Evolutionary conservation across 2,329 filamentous ascomycete species (phyloP).

Genomic region (Colletotrichum sp.): DNA sequence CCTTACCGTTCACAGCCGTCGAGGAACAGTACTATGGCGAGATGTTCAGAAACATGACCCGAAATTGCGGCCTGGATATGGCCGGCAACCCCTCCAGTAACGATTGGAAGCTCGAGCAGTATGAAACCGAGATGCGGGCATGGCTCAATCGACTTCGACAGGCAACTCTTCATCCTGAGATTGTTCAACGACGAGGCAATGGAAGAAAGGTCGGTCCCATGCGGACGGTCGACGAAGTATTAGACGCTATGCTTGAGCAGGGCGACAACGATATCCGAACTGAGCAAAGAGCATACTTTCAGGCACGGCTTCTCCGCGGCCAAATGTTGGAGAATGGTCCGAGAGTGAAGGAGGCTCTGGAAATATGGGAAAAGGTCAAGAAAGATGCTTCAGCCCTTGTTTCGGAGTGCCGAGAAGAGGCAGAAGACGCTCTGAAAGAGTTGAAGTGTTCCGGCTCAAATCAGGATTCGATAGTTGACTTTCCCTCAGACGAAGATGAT

Average conservation of each 20-base stretch:
- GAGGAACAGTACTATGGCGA: slow-evolving; percentile 89
- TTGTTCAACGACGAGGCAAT: slow-evolving; percentile 67
- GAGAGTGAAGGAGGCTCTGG: slow-evolving; percentile 69
- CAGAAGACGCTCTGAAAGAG: slow-evolving; percentile 53
- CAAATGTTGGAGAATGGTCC: slow-evolving; percentile 82
- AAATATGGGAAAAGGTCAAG: slow-evolving; percentile 69
- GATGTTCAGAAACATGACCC: slow-evolving; percentile 77
- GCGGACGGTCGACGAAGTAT: slow-evolving; percentile 82
- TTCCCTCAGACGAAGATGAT: slow-evolving; percentile 31
- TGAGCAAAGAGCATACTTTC: slow-evolving; percentile 72
- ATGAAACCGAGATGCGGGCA: slow-evolving; percentile 74
- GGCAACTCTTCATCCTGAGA: slow-evolving; percentile 84
- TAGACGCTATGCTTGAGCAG: slow-evolving; percentile 91
- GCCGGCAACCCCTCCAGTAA: slow-evolving; percentile 66
- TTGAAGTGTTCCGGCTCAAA: background rate
- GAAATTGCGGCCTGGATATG: slow-evolving; percentile 68
- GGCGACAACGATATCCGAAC: slow-evolving; percentile 70
- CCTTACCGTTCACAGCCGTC: slow-evolving; percentile 85
- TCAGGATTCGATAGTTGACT: background rate
- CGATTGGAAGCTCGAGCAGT: slow-evolving; percentile 70
- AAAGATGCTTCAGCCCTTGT: slow-evolving; percentile 59
- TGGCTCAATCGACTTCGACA: slow-evolving; percentile 83
- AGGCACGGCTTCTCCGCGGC: slow-evolving; percentile 69
- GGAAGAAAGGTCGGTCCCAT: slow-evolving; percentile 71
- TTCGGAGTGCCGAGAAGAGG: slow-evolving; percentile 65